phyloP scores from a whole-genome alignment of 2,329 filamentous ascomycete species.

The Pyrenophora graminea region DNA sequence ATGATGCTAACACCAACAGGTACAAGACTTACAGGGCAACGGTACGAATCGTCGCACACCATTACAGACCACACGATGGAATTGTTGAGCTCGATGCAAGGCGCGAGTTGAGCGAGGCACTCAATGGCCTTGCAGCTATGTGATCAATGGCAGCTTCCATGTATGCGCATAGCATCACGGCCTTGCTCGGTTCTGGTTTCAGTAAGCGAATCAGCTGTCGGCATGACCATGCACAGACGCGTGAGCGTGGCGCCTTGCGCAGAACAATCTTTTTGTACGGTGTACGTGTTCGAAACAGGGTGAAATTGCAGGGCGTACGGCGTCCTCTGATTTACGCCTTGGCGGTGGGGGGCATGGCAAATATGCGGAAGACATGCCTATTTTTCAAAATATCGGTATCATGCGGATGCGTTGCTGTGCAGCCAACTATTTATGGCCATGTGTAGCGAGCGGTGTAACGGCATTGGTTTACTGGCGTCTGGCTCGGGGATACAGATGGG shows the following conservation, averaged over 20 bases:
- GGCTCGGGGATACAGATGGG: too few species aligned
- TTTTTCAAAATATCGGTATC: not conserved
- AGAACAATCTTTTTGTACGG: too few species aligned
- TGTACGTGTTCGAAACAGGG: too few species aligned
- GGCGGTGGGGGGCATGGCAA: not conserved
- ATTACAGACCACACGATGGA: slow-evolving; percentile 50
- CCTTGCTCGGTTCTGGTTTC: not conserved
- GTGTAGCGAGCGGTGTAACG: slow-evolving; percentile 10
- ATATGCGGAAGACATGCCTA: too few species aligned
- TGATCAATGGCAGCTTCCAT: not conserved
- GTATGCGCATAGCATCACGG: not conserved
- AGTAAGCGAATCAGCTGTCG: slow-evolving; percentile 1
- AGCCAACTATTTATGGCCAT: not conserved
- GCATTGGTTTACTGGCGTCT: not conserved
- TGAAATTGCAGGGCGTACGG: too few species aligned
- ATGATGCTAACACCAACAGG: slow-evolving; percentile 32
- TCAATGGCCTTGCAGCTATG: slow-evolving; percentile 44
- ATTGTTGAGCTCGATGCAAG: slow-evolving; percentile 51
- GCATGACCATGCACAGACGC: not conserved
- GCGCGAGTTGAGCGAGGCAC: slow-evolving; percentile 46
- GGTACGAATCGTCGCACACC: slow-evolving; percentile 49
- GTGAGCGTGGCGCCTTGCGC: not conserved
- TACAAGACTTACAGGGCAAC: slow-evolving; percentile 52
- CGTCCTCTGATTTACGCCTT: too few species aligned
- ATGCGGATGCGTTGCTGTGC: not conserved